Evolutionary conservation across 164 flowering plant species (phyloP), one percentile per base, ranked within the genome.

Genomic region (Stephania yunnanensis): DNA sequence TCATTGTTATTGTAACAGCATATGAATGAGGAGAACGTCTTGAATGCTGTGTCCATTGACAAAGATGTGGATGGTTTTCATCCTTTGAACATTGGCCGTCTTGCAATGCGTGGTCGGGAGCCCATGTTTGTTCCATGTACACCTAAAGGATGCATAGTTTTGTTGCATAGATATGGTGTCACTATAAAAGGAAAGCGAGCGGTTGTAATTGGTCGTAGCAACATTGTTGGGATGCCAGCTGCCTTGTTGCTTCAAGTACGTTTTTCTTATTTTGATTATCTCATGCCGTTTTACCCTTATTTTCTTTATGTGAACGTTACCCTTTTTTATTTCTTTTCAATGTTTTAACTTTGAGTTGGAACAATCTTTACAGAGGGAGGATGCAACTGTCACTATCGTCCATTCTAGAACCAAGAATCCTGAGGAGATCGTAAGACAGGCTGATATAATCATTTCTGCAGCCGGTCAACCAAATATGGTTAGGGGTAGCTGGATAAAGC

Each of bases 41-140:
- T 96, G 77, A 88, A 87, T 86, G 95, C 92, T 64, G 91, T 94
- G 58, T 83, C 83, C 76, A 87, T 92, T 74, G 92, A 92, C 79
- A 96, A 96, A 83, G 99, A 96, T 81, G 98, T 96, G 36, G 99
- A 95, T 80, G 99, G 99, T 7, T 95, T 93, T 82, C 91, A 92
- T 83, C 97, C 97, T 2, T 74, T 92, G 73, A 96, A 96, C 79
- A 92, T 94, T 73, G 98, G 98, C 4, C 87, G 85, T 22, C 97
- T 95, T 53, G 97, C 99, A 7, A 93, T 92, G 98, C 84, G 91
- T 71, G 97, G 88, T 12, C 86, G 94, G 81, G 97, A 92, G 36
- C 98, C 99, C 7, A 78, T 90, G 78, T 95, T 95, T 87, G 92
- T 93, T 74, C 96, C 99, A 13, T 95, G 98, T 75, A 93, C 98